A percentile compares a stretch with the other conserved stretches of the same genome.
Evolutionary conservation across 768 basidiomycete species (phyloP).

Genomic region (Trametes elegans): DNA sequence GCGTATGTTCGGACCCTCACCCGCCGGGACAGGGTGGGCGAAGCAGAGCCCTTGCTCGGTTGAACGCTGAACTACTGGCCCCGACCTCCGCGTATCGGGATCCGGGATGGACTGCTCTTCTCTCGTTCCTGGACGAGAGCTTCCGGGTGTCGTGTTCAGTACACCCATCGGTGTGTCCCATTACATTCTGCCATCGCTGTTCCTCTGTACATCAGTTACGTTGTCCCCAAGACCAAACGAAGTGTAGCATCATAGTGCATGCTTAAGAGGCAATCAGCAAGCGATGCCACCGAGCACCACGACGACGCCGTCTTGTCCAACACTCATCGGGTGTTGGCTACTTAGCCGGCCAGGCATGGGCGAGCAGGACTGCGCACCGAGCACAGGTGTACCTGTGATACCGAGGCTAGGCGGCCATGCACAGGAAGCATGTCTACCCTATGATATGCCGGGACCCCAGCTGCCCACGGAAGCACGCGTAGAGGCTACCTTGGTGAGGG

Average conservation of each 20-base stretch:
- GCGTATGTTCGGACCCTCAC: not conserved
- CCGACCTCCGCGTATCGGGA: too few species aligned
- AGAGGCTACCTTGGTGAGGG: not conserved
- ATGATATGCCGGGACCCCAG: slow-evolving; percentile 1
- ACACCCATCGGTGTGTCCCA: not conserved
- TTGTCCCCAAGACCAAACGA: too few species aligned
- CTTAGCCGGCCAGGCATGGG: not conserved
- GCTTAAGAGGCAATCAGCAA: slow-evolving; percentile 8
- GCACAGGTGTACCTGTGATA: slow-evolving; percentile 13
- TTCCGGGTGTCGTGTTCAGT: not conserved
- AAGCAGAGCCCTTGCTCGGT: slow-evolving; percentile 13
- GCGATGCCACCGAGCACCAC: not conserved
- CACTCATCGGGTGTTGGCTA: not conserved
- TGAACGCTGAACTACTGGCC: not conserved
- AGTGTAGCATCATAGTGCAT: too few species aligned
- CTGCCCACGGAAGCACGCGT: not conserved
- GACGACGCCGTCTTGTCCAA: not conserved
- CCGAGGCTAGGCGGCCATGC: slow-evolving; percentile 2
- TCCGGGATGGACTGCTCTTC: not conserved
- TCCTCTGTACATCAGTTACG: not conserved
- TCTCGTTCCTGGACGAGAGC: slow-evolving; percentile 4
- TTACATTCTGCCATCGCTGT: not conserved
- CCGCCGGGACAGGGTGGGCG: slow-evolving; percentile 9
- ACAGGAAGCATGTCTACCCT: slow-evolving; percentile 4
- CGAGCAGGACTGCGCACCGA: slow-evolving; percentile 6